Conservation (phyloP, 202 grass and related monocot species). For the Saccharum hybrid region DNA sequence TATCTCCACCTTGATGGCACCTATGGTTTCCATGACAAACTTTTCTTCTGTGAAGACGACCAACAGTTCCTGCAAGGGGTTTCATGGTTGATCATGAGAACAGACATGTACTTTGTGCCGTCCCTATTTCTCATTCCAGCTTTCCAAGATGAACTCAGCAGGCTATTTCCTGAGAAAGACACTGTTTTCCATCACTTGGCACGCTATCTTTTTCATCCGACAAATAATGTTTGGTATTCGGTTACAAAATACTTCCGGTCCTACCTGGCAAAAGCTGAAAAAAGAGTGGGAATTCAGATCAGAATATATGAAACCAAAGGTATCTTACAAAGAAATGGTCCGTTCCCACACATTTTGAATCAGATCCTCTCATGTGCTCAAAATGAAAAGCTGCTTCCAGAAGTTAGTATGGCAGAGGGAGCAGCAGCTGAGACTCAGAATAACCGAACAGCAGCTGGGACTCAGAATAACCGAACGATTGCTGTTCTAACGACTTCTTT, state of each 20-base stretch:
- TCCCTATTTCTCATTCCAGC: conserved; percentile 62
- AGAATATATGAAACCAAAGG: conserved; percentile 57
- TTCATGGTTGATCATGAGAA: conserved; percentile 63
- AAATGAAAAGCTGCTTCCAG: conserved; percentile 56
- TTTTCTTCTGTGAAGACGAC: conserved; percentile 73
- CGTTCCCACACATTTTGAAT: conserved; percentile 57
- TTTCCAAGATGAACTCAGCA: conserved; percentile 56
- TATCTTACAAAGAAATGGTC: conserved; percentile 52
- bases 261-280: conserved; percentile 61
- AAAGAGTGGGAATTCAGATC: conserved; percentile 69
- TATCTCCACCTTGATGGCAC: conserved; percentile 61
- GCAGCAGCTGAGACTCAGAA: background rate
- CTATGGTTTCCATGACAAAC: conserved; percentile 57
- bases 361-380: conserved; percentile 70
- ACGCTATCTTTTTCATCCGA: conserved; percentile 68
- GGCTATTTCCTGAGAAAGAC: conserved; percentile 67
- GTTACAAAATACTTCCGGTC: conserved; percentile 54
- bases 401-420: conserved; percentile 21
- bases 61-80: conserved; percentile 55
- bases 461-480: conserved; percentile 50
- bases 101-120: conserved; percentile 67
- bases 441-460: conserved; percentile 30
- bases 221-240: conserved; percentile 58
- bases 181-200: conserved; percentile 73
- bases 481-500: conserved; percentile 77